These are phyloP conservation scores for Ganoderma boninense DNA, from an alignment of 1,284 basidiomycete genomes.

Conservation along the genomic window DNA sequence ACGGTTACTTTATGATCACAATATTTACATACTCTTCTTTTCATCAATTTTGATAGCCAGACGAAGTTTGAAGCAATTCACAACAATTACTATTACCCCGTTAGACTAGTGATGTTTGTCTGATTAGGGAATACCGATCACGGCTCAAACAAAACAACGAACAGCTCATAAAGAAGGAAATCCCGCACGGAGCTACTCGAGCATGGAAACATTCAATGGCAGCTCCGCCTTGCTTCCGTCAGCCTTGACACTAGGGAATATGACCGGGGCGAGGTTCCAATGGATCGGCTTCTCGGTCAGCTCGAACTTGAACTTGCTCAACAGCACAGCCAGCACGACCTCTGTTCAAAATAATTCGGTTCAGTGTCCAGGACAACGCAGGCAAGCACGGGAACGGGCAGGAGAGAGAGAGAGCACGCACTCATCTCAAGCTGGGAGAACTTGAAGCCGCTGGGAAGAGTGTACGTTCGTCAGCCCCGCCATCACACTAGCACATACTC, in stretches of 20 bases:
- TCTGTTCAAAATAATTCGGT: conserved; percentile 13
- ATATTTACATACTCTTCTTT: no score
- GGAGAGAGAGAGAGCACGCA: background rate
- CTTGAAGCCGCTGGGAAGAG: conserved; percentile 11
- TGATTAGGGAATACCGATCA: no score
- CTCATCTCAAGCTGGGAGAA: conserved; percentile 16
- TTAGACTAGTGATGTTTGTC: no score
- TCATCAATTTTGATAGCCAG: no score
- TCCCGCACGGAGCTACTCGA: conserved; percentile 37
- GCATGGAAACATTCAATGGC: conserved; percentile 20
- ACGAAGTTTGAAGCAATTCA: no score
- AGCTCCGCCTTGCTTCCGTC: conserved; percentile 1
- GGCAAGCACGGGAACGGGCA: no score
- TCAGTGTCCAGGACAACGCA: no score
- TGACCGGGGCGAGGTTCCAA: conserved; percentile 27
- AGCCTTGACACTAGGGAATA: conserved; percentile 19
- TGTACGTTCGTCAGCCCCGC: conserved; percentile 13
- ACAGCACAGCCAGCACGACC: conserved; percentile 27
- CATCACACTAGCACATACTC: background rate
- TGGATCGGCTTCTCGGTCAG: conserved; percentile 19
- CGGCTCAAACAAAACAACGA: no score
- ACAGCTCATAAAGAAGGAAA: no score
- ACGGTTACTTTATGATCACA: no score
- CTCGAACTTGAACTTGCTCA: conserved; percentile 29
- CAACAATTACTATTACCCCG: no score